Evolutionary conservation across 2,329 filamentous ascomycete genomes (phyloP), one percentile per base, ranked within the genome.

Genomic region (Penicillium brevicompactum): DNA sequence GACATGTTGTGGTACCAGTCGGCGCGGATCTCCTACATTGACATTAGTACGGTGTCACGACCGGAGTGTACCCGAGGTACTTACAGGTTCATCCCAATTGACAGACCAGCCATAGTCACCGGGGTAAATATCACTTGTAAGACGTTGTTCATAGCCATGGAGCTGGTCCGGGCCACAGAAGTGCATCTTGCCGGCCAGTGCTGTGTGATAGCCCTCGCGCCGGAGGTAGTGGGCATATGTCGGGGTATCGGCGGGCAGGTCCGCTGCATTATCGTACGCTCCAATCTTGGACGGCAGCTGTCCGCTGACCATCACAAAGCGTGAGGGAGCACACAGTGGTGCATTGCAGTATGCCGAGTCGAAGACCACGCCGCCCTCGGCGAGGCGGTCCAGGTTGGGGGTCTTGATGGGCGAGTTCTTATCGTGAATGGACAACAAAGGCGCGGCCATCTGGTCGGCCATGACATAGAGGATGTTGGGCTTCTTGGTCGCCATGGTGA

Each of bases 1-100:
- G 90, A 92, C 76, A 92, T 92, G 73, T 97, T 96, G 80, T 97
- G 92, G 72, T 94, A 97, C 90, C 92, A 97, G 76, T 97, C 92
- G 41, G 93, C 85, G 44, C 92, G 85, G 43, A 78, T 72, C 24
- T 77, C 72, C 73, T 76, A 58, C 9, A 41, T 21, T 27, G 14
- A 10, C 16, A 37, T 48, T 24, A 43, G 49, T 41, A 51, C 13
- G 9, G 53, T 54, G 52, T 43, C 40, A 40, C 16, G 24, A 11
- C 5, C 8, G 18, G 46, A 8, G 44, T 49, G 8, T 11, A 9
- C 14, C 24, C 24, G 8, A 7, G 47, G 51, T 22, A 67, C 71
- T 63, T 68, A 76, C 87, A 10, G 92, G 92, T 73, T 92, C 87
- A 71, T 97, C 92, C 92, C 92, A 97, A 77, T 96, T 92, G 60